Evolutionary conservation across 2,329 filamentous ascomycete genomes (phyloP).

Genomic region (Plectosphaerella plurivora): DNA sequence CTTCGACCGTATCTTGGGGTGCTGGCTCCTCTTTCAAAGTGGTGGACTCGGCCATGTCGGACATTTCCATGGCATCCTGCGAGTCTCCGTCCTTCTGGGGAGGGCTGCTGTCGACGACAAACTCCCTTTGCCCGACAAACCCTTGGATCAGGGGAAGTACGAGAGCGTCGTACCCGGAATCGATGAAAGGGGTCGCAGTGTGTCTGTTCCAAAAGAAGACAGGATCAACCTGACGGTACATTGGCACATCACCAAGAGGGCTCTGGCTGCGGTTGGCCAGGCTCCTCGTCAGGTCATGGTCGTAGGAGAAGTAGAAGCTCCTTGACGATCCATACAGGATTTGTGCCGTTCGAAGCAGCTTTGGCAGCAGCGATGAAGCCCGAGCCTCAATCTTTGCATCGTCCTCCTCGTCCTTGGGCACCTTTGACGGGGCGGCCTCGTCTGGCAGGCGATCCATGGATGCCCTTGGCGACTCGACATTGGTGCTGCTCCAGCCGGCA

Average conservation of each 20-base stretch:
- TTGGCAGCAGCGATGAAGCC: slow-evolving; percentile 65
- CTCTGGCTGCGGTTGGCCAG: slow-evolving; percentile 36
- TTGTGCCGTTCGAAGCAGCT: slow-evolving; percentile 77
- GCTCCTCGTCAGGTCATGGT: slow-evolving; percentile 81
- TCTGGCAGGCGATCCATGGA: slow-evolving; percentile 9
- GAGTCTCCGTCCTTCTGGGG: slow-evolving; percentile 45
- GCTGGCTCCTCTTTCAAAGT: not conserved
- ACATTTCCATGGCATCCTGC: slow-evolving; percentile 42
- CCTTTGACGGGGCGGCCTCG: slow-evolving; percentile 15
- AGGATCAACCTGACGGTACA: slow-evolving; percentile 70
- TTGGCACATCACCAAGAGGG: slow-evolving; percentile 47
- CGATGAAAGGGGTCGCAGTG: slow-evolving; percentile 68
- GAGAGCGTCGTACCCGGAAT: slow-evolving; percentile 65
- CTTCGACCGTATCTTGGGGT: slow-evolving; percentile 15
- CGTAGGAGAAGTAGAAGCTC: slow-evolving; percentile 95
- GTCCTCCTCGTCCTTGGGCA: slow-evolving; percentile 37
- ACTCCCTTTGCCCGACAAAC: slow-evolving; percentile 82
- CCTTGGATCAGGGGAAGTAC: slow-evolving; percentile 86
- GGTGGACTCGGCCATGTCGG: slow-evolving; percentile 27
- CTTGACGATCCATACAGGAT: slow-evolving; percentile 76
- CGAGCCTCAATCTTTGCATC: slow-evolving; percentile 6
- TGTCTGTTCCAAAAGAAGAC: slow-evolving; percentile 90
- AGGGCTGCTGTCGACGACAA: slow-evolving; percentile 64
- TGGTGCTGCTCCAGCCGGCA: slow-evolving; percentile 58
- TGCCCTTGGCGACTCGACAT: slow-evolving; percentile 6